phyloP scores from a whole-genome alignment of 768 basidiomycete genomes.

The Boletus vinaceobasis region DNA sequence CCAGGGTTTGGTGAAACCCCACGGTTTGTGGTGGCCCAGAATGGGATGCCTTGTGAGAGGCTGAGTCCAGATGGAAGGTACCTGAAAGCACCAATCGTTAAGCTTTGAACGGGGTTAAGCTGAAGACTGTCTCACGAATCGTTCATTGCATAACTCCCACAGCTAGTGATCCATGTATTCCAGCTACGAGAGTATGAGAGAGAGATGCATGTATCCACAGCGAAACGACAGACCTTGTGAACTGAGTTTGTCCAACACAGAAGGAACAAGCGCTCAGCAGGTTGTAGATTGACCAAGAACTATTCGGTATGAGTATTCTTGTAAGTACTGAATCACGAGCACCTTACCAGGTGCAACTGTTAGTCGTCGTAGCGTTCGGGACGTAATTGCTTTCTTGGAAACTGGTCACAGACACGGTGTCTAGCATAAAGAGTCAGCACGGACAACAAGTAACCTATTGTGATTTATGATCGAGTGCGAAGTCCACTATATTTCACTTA shows the following conservation, averaged over 20 bases:
- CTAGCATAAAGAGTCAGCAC: slow-evolving; percentile 6
- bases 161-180: slow-evolving; percentile 16
- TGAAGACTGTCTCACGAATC: slow-evolving; percentile 16
- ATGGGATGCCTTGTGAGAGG: slow-evolving; percentile 19
- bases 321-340: neutral
- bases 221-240: slow-evolving; percentile 12
- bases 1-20: neutral
- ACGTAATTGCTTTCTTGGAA: slow-evolving; percentile 20
- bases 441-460: neutral
- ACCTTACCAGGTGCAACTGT: slow-evolving; percentile 25
- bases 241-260: slow-evolving; percentile 11
- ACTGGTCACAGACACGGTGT: slow-evolving; percentile 8
- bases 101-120: neutral
- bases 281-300: slow-evolving; percentile 32
- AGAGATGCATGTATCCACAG: neutral
- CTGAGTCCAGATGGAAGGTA: slow-evolving; percentile 20
- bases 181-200: slow-evolving; percentile 18
- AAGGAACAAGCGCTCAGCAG: slow-evolving; percentile 27
- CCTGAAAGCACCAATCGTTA: slow-evolving; percentile 6
- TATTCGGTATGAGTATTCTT: slow-evolving; percentile 5
- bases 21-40: slow-evolving; percentile 25
- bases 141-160: slow-evolving; percentile 13
- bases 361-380: slow-evolving; percentile 15
- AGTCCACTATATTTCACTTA: slow-evolving; percentile 5
- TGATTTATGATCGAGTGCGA: neutral